Evolutionary conservation across 805 yeast species (phyloP), one percentile per base, ranked within the genome.

Genomic region (Metschnikowia amazonensis): DNA sequence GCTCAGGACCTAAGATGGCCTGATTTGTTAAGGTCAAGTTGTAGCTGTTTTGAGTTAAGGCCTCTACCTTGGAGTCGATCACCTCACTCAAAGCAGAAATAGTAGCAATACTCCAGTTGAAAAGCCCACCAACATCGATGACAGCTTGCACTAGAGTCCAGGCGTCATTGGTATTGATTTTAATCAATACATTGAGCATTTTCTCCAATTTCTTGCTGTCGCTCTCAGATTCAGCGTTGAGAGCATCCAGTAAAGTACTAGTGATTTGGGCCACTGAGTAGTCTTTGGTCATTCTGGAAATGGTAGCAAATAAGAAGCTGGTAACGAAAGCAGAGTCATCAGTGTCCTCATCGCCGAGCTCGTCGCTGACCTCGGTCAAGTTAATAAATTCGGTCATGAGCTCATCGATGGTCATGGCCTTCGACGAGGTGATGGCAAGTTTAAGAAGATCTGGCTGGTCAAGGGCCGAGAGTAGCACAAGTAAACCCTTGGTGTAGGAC

Each of bases 351-450:
- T 32, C 34, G 18, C 32, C 38, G 30, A 50, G 36, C 34, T 52
- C 55, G 17, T 52, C 58, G 33, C 50, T 42, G 27, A 52, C 49
- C 38, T 52, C 56, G 10, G 73, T 69, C 11, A 70, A 43, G 41
- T 55, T 65, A 46, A 80, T 70, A 42, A 89, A 70, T 47, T 86
- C 89, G 6, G 64, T 60, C 32, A 87, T 66, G 21, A 90, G 69
- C 48, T 86, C 95, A 4, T 63, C 62, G 38, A 85, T 72, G 7
- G 85, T 75, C 32, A 89, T 65, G 45, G 82, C 81, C 5, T 86
- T 83, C 49, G 94, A 85, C 0, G 94, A 82, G 11, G 83, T 86
- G 41, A 89, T 77, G 1, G 95, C 92, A 62, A 86, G 96, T 65
- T 89, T 80, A 62, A 84, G 74, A 46, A 89, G 72, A 49, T 85